These are phyloP conservation scores for Vitis hybrid DNA, from an alignment of 177 flowering plant genomes.

Conservation along the genomic window DNA sequence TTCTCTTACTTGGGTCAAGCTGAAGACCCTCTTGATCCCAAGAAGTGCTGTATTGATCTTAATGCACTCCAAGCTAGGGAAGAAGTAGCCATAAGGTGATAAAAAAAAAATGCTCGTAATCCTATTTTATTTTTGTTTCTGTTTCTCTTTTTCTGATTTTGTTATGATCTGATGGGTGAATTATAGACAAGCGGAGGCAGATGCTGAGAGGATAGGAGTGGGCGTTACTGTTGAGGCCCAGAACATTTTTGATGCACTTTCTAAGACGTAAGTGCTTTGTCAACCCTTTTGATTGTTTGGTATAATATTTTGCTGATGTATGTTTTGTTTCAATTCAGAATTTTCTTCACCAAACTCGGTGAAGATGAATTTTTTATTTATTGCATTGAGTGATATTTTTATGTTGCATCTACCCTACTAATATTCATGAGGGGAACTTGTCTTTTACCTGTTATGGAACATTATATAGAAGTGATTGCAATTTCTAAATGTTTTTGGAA, in stretches of 20 bases:
- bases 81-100: slow-evolving; percentile 77
- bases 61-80: slow-evolving; percentile 62
- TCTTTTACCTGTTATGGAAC: no score
- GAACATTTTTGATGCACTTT: slow-evolving; percentile 83
- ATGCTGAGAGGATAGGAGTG: slow-evolving; percentile 94
- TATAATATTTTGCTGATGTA: background rate
- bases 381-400: no score
- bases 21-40: slow-evolving; percentile 77
- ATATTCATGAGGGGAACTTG: no score
- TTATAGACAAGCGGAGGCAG: slow-evolving; percentile 85
- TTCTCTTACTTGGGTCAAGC: slow-evolving; percentile 60
- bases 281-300: background rate
- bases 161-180: background rate
- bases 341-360: no score
- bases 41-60: slow-evolving; percentile 72
- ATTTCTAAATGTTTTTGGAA: no score
- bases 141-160: slow-evolving; percentile 1
- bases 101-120: background rate
- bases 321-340: background rate
- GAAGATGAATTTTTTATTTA: no score
- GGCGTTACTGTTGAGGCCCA: slow-evolving; percentile 92
- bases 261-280: slow-evolving; percentile 68
- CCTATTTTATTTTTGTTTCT: background rate
- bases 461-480: no score
- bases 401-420: no score